Evolutionary conservation across 164 flowering plant species (phyloP).

Genomic region (Paratinospora sagittata): DNA sequence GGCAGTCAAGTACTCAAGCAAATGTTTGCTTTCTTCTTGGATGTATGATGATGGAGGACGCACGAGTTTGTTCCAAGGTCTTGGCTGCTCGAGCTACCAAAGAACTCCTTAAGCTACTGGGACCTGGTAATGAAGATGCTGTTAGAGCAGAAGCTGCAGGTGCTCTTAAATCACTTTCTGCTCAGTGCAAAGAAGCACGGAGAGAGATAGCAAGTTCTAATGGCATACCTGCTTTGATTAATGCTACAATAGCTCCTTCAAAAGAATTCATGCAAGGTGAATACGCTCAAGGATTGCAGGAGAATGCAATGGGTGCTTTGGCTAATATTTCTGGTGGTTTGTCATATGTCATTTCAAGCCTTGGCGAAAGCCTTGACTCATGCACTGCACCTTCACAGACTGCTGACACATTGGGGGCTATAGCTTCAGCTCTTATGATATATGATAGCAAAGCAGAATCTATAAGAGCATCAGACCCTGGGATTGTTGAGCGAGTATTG

Average conservation of each 20-base stretch:
- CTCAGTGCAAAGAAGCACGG: conserved; percentile 87
- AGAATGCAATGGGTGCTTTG: conserved; percentile 98
- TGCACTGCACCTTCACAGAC: conserved; percentile 81
- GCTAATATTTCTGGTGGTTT: conserved; percentile 98
- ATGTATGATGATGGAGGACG: conserved; percentile 92
- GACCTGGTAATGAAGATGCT: conserved; percentile 43
- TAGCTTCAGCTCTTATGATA: conserved; percentile 99
- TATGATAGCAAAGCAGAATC: conserved; percentile 83
- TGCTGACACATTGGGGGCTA: conserved; percentile 94
- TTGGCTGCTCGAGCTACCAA: conserved; percentile 76
- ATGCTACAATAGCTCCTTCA: conserved; percentile 99
- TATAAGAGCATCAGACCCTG: conserved; percentile 74
- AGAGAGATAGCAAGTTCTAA: conserved; percentile 66
- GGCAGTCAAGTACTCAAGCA: conserved; percentile 73
- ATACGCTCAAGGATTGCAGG: conserved; percentile 95
- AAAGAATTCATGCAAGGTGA: conserved; percentile 99
- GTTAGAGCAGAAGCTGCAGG: conserved; percentile 98
- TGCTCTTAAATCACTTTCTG: conserved; percentile 92
- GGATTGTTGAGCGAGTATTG: conserved; percentile 65
- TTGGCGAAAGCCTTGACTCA: conserved; percentile 94
- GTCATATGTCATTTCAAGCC: conserved; percentile 92
- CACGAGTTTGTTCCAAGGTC: conserved; percentile 67
- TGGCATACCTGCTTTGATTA: conserved; percentile 92
- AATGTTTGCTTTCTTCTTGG: conserved; percentile 95
- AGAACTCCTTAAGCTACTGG: conserved; percentile 62